Conservation (phyloP, 1,139 yeast species). For the Kluyveromyces sp. region DNA sequence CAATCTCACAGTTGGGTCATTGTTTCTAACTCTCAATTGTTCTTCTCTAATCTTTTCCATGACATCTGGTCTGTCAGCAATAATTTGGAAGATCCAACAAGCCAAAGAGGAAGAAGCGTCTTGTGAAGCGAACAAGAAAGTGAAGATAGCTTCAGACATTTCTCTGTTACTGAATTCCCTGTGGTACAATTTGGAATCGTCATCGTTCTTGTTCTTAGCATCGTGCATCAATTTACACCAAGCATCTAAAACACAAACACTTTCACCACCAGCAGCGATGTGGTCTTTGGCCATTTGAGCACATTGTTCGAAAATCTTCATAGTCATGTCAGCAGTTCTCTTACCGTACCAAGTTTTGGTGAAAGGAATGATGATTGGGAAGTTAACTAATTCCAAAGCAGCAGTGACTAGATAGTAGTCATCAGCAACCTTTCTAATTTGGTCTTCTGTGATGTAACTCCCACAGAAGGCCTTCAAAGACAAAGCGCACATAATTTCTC, state of each 20-base stretch:
- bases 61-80: constrained; percentile 92
- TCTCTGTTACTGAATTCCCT: constrained; percentile 86
- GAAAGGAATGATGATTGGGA: constrained; percentile 91
- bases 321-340: constrained; percentile 84
- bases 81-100: constrained; percentile 95
- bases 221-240: constrained; percentile 85
- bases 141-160: constrained; percentile 91
- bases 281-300: constrained; percentile 79
- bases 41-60: constrained; percentile 80
- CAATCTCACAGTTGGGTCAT: constrained; percentile 58
- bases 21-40: constrained; percentile 73
- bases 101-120: constrained; percentile 98
- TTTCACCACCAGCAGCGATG: constrained; percentile 70
- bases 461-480: constrained; percentile 94
- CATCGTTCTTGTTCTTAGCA: constrained; percentile 48
- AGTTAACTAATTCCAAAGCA: constrained; percentile 92
- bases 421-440: constrained; percentile 79
- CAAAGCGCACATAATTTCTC: constrained; percentile 92
- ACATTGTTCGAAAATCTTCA: constrained; percentile 82
- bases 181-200: constrained; percentile 46
- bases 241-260: constrained; percentile 88
- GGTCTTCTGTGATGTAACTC: constrained; percentile 84
- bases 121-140: constrained; percentile 93
- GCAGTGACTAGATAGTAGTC: constrained; percentile 87
- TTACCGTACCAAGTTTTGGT: constrained; percentile 98